A percentile compares a stretch with the other conserved stretches of the same genome.
Evolutionary conservation across 2,329 filamentous ascomycete genomes (phyloP).

Genomic region (Metarhizium brunneum): DNA sequence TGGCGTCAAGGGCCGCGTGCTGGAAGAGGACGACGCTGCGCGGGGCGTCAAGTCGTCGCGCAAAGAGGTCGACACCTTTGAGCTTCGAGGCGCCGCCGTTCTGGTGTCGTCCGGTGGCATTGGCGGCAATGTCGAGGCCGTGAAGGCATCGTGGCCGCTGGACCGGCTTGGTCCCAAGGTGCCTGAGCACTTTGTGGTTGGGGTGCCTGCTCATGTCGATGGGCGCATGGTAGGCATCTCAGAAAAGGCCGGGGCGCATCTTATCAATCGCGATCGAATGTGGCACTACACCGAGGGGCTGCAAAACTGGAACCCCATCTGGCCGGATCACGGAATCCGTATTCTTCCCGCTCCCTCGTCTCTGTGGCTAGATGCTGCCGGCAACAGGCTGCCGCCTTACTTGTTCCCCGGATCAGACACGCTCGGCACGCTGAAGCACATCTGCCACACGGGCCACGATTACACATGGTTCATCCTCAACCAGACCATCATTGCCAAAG

Average conservation of each 20-base stretch:
- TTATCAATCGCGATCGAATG: conserved; percentile 55
- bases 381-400: conserved; percentile 46
- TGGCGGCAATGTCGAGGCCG: conserved; percentile 50
- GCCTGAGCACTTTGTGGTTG: conserved; percentile 47
- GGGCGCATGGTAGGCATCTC: conserved; percentile 52
- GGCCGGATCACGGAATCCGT: conserved; percentile 51
- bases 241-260: conserved; percentile 39
- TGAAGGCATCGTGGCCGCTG: conserved; percentile 48
- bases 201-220: conserved; percentile 56
- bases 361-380: conserved; percentile 52
- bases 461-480: conserved; percentile 56
- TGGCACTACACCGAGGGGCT: conserved; percentile 59
- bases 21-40: conserved; percentile 38
- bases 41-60: conserved; percentile 44
- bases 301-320: conserved; percentile 53
- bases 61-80: conserved; percentile 39
- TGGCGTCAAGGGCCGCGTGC: conserved; percentile 43
- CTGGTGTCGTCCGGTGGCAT: conserved; percentile 50
- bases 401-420: conserved; percentile 51
- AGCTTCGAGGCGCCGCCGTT: conserved; percentile 42
- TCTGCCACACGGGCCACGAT: conserved; percentile 51
- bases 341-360: conserved; percentile 51
- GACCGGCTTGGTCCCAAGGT: conserved; percentile 47
- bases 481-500: conserved; percentile 48
- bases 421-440: conserved; percentile 46